Conservation (phyloP, 345 rosid genomes). For the Sisymbrium irio region DNA sequence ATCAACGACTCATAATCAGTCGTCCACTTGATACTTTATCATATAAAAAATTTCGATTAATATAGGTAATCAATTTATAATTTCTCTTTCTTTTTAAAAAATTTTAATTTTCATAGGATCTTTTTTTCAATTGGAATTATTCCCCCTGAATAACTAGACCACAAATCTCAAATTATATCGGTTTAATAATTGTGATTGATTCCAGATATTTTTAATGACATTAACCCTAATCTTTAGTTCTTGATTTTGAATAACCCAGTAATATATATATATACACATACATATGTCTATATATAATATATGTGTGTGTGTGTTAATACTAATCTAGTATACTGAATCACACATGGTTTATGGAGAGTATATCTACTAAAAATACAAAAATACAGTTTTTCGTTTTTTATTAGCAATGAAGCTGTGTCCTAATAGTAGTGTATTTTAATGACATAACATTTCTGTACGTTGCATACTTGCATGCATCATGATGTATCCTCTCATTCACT, state of each 20-base stretch:
- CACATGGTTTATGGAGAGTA: background rate
- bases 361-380: background rate
- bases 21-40: conserved; percentile 24
- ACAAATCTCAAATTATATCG: background rate
- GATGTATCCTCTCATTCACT: background rate
- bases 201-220: background rate
- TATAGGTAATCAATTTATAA: conserved; percentile 29
- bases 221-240: background rate
- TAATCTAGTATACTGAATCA: background rate
- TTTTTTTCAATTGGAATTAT: background rate
- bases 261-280: background rate
- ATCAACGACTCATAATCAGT: conserved; percentile 20
- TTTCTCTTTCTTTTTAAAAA: background rate
- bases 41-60: conserved; percentile 5
- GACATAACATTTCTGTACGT: conserved; percentile 7
- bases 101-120: background rate
- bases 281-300: background rate
- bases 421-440: background rate
- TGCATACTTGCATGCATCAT: conserved; percentile 29
- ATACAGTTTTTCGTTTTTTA: background rate
- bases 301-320: background rate
- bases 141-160: conserved; percentile 14
- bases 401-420: background rate
- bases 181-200: conserved; percentile 16
- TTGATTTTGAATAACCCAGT: background rate